Base-by-base conservation (phyloP, 148 eudicot genomes). In the Pharnaceum exiguum region DNA sequence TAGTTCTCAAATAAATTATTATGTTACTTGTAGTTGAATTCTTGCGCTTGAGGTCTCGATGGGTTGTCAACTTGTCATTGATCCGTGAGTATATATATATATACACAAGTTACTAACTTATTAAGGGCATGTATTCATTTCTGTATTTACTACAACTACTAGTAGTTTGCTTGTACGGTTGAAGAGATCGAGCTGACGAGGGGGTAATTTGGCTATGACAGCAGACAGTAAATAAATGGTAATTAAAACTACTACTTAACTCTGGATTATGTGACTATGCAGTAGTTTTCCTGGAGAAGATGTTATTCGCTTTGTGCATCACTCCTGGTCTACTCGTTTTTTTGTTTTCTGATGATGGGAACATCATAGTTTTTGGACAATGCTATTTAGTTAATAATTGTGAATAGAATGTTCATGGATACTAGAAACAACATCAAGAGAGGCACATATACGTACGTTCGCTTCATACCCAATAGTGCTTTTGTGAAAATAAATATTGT, bases 41-140 rank as follows among this genome's bases (percentile, higher is more conserved):
- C n/a, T n/a, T n/a, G n/a, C n/a, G n/a, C n/a, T n/a, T n/a, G n/a
- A n/a, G n/a, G n/a, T n/a, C n/a, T n/a, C n/a, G n/a, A n/a, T n/a
- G n/a, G n/a, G n/a, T n/a, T n/a, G n/a, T n/a, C n/a, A n/a, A n/a
- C n/a, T n/a, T n/a, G n/a, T n/a, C n/a, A n/a, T 10, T 10, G 43
- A 38, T 15, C 46, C 4, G 18, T 2, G 19, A 40, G 3, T 40
- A 18, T 16, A 3, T 0, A 8, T 4, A 25, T 17, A 5, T 26
- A 39, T 54, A 55, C 69, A 65, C 46, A 55, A 46, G 21, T 46
- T 44, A 33, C 44, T 32, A 21, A 54, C 46, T 40, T 33, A 27
- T 31, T 3, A 3, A 46, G 52, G 30, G 23, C 31, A 19, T 22
- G 35, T 45, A 31, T 11, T 43, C 26, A 47, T 44, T 18, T 13